A percentile compares a stretch with the other conserved stretches of the same genome.
Conservation (phyloP, 345 rosid species). For the Eutrema yunnanense region DNA sequence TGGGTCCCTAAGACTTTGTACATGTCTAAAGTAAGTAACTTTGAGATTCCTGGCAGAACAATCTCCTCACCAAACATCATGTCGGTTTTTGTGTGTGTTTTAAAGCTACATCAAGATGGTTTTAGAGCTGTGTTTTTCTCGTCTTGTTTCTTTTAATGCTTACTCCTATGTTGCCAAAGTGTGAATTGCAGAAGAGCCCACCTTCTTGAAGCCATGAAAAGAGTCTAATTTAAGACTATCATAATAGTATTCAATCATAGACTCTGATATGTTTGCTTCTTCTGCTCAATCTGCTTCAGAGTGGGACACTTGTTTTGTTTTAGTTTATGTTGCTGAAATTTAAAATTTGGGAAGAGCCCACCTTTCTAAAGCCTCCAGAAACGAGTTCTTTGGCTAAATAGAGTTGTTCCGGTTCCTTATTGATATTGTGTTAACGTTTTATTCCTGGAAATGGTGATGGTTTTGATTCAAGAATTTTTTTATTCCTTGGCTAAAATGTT, state of each 20-base stretch:
- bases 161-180: not conserved
- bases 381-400: not conserved
- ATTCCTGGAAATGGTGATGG: not conserved
- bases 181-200: not conserved
- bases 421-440: not conserved
- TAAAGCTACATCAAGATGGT: not conserved
- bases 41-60: not conserved
- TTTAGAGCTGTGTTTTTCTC: not conserved
- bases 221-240: not conserved
- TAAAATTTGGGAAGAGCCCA: not conserved
- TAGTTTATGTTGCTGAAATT: not conserved
- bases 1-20: not conserved
- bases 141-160: not conserved
- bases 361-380: not conserved
- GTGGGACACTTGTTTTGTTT: not conserved
- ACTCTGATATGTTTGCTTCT: not conserved
- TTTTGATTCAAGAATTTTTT: not conserved
- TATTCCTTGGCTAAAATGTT: not conserved
- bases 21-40: not conserved
- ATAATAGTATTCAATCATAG: not conserved
- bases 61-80: not conserved
- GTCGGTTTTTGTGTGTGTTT: not conserved
- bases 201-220: not conserved
- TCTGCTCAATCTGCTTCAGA: not conserved
- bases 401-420: not conserved